phyloP scores from a whole-genome alignment of 176 grass and related monocot genomes.

The Rhynchospora pubera region DNA sequence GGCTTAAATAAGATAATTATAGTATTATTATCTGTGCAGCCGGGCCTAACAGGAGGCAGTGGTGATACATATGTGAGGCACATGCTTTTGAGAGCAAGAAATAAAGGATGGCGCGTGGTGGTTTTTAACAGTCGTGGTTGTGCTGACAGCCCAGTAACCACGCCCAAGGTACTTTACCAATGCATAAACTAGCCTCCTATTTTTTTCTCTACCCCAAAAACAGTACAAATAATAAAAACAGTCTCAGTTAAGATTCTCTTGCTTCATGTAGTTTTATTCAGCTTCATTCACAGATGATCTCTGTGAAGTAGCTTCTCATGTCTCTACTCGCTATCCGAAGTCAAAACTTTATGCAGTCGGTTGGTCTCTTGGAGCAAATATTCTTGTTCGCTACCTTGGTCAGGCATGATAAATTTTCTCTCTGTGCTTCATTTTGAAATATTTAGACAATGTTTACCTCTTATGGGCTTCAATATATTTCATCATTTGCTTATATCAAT shows the following conservation, averaged over 20 bases:
- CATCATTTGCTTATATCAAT: not conserved
- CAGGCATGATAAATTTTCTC: conserved; percentile 40
- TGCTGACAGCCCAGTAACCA: conserved; percentile 77
- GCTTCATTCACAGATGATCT: conserved; percentile 96
- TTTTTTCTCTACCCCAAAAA: not conserved
- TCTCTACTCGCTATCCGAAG: conserved; percentile 45
- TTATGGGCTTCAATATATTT: not conserved
- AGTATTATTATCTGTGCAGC: conserved; percentile 36
- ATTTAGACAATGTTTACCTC: not conserved
- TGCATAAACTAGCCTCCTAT: not conserved
- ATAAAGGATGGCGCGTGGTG: conserved; percentile 72
- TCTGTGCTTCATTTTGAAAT: not conserved
- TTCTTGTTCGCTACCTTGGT: conserved; percentile 94
- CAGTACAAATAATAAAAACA: not conserved
- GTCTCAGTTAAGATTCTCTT: conserved; percentile 13
- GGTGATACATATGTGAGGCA: conserved; percentile 94
- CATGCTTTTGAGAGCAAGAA: conserved; percentile 93
- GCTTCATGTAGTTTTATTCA: conserved; percentile 66
- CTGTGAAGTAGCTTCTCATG: conserved; percentile 49
- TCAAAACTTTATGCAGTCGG: conserved; percentile 78
- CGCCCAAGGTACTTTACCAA: conserved; percentile 60
- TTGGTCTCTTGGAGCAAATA: conserved; percentile 98
- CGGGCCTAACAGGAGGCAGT: conserved; percentile 89
- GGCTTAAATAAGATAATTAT: not conserved
- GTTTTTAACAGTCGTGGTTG: conserved; percentile 96